phyloP scores from a whole-genome alignment of 2,329 filamentous ascomycete genomes.

The Cercospora sp. region DNA sequence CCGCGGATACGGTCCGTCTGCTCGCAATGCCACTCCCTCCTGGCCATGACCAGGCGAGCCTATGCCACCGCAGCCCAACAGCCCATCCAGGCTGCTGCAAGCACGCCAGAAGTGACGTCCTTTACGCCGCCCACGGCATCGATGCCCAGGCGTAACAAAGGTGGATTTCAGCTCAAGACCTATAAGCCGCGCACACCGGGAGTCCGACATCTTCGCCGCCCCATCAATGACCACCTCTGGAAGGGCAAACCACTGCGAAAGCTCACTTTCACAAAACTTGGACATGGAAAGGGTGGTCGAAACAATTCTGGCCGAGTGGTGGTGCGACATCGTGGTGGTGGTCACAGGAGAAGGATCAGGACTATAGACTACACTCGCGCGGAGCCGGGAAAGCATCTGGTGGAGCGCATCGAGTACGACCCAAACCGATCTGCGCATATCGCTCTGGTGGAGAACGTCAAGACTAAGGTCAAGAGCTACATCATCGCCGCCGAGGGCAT shows the following conservation, averaged over 20 bases:
- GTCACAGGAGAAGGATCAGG: constrained; percentile 86
- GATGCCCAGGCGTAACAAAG: constrained; percentile 39
- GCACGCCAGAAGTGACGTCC: constrained; percentile 32
- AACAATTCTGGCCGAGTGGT: constrained; percentile 86
- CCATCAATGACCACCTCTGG: constrained; percentile 96
- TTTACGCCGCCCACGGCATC: constrained; percentile 41
- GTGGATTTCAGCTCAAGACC: constrained; percentile 63
- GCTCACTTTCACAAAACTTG: constrained; percentile 89
- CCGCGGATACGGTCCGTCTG: constrained; percentile 60
- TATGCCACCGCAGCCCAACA: constrained; percentile 54
- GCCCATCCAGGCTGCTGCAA: constrained; percentile 27
- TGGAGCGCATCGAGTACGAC: constrained; percentile 95
- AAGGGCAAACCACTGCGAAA: constrained; percentile 81
- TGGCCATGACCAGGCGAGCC: constrained; percentile 50
- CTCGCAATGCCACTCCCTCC: constrained; percentile 51
- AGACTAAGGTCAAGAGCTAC: constrained; percentile 77
- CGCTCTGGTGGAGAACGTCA: constrained; percentile 75
- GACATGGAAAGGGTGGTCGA: constrained; percentile 86
- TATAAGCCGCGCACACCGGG: constrained; percentile 95
- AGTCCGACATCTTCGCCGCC: constrained; percentile 84
- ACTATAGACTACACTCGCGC: constrained; percentile 85
- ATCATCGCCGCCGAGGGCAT: constrained; percentile 95
- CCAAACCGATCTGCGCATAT: constrained; percentile 92
- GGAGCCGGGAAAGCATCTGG: constrained; percentile 76
- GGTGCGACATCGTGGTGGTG: constrained; percentile 88